A percentile compares a stretch with the other conserved stretches of the same genome.
These are phyloP conservation scores for Tricholoma flavovirens DNA, from an alignment of 768 basidiomycete genomes.

Conservation along the genomic window DNA sequence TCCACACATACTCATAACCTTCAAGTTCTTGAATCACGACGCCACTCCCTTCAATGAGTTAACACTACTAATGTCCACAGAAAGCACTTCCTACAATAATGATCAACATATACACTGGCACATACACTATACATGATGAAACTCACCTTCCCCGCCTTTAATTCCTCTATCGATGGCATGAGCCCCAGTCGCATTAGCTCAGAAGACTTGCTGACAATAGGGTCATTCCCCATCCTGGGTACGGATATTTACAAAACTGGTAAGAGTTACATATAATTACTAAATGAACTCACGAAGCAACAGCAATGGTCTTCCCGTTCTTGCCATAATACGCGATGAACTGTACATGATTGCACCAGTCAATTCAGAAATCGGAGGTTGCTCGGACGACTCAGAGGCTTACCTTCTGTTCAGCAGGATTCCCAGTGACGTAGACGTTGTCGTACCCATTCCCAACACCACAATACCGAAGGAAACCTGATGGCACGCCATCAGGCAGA, in stretches of 20 bases:
- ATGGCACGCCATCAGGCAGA: not conserved
- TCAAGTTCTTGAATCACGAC: not conserved
- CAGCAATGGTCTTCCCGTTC: slow-evolving; percentile 56
- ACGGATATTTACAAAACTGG: not conserved
- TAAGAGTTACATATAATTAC: not conserved
- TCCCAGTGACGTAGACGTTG: slow-evolving; percentile 73
- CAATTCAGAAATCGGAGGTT: not conserved
- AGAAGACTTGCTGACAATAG: slow-evolving; percentile 70
- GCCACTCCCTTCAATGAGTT: slow-evolving; percentile 1
- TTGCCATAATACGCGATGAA: slow-evolving; percentile 80
- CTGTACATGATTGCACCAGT: slow-evolving; percentile 26
- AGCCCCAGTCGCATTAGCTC: slow-evolving; percentile 72
- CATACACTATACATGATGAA: not conserved
- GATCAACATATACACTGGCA: not conserved
- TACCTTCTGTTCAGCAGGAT: slow-evolving; percentile 74
- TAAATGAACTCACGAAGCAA: slow-evolving; percentile 44
- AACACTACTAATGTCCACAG: slow-evolving; percentile 34
- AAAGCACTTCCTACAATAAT: slow-evolving; percentile 30
- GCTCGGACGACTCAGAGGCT: not conserved
- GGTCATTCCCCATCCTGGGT: slow-evolving; percentile 73
- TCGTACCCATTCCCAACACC: slow-evolving; percentile 69
- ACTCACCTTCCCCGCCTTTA: slow-evolving; percentile 66
- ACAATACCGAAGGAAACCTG: slow-evolving; percentile 85
- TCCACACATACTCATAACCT: not conserved
- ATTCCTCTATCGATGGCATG: slow-evolving; percentile 74